A percentile compares a stretch with the other conserved stretches of the same genome.
These are phyloP conservation scores for Ascobolus immersus DNA, from an alignment of 495 filamentous ascomycete genomes.

Conservation along the genomic window DNA sequence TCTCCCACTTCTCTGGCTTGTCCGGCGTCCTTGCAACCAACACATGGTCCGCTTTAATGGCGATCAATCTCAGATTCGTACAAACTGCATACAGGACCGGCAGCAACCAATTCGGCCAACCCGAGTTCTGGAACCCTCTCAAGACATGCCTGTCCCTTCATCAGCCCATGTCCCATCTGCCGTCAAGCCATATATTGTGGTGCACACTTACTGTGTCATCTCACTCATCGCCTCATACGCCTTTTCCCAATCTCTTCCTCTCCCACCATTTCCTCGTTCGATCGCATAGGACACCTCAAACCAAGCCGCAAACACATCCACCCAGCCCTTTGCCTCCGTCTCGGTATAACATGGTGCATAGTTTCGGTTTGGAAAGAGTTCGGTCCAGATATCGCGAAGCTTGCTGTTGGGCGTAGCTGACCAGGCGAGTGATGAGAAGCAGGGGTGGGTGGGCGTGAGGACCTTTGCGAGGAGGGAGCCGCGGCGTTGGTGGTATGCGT, in stretches of 20 bases:
- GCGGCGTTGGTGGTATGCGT: too few relatives aligned
- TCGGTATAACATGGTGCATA: too few relatives aligned
- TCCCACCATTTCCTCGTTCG: neutral
- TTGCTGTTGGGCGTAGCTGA: too few relatives aligned
- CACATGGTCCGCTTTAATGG: slow-evolving; percentile 60
- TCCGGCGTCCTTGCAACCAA: slow-evolving; percentile 24
- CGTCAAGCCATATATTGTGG: slow-evolving; percentile 65
- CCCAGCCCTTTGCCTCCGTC: neutral
- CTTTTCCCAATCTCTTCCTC: slow-evolving; percentile 32
- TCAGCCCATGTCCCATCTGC: neutral
- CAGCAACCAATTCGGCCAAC: slow-evolving; percentile 63
- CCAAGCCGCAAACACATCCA: neutral
- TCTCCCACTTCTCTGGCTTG: slow-evolving; percentile 39
- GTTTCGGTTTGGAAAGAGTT: too few relatives aligned
- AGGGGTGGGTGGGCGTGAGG: too few relatives aligned
- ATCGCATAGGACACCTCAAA: neutral
- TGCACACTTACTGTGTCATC: slow-evolving; percentile 34
- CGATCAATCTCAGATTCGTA: slow-evolving; percentile 62
- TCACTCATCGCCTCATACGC: slow-evolving; percentile 76
- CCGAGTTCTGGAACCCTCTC: slow-evolving; percentile 31
- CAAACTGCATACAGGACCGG: slow-evolving; percentile 66
- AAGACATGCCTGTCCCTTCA: slow-evolving; percentile 7
- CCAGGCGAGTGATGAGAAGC: too few relatives aligned
- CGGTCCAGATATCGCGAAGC: too few relatives aligned
- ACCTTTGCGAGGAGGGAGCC: too few relatives aligned